Evolutionary conservation across 306 rosid species (phyloP), one percentile per base, ranked within the genome.

Genomic region (Trichosanthes truncata): DNA sequence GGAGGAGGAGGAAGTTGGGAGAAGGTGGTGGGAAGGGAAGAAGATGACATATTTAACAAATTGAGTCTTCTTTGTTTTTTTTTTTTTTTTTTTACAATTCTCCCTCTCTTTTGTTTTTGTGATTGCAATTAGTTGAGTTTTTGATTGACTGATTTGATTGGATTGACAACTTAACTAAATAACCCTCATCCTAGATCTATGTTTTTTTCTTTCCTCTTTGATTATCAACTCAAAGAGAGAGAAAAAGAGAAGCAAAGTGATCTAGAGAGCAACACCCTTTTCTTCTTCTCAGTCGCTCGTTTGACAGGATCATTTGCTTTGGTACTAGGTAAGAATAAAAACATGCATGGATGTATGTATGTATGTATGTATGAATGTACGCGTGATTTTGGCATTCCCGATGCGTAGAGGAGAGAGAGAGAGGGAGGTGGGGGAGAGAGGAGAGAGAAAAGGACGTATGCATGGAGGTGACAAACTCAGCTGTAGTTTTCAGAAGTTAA

Each of bases 361-460:
- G 80, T 18, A 49, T 38, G 82, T 87, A 85, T 85, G 84, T 77
- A 86, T 83, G 88, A 89, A 86, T 69, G 35, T 0, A 71, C 25
- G 77, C 13, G 29, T 10, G 2, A n/a, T 63, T 15, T 71, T 71
- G 76, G 4, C 2, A 45, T 71, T 71, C 56, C 56, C 76, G 0
- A 71, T n/a, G 76, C 35, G 23, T 26, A 65, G 33, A 21, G 17
- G 63, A 23, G 87, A 81, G 69, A 62, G 98, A 93, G n/a, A 15
- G 45, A 41, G 45, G 2, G 7, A 14, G 66, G 46, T 9, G 14
- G 62, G 79, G n/a, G n/a, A n/a, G 81, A 83, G 75, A 84, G 33
- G 76, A 85, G 87, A 81, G 69, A 62, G 98, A 93, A 91, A 93
- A 89, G 89, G 98, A 93, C 96, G 82, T 90, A 89, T 93, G 98